phyloP scores from a whole-genome alignment of 208 protist species.

The Plasmodiophora brassicae region DNA sequence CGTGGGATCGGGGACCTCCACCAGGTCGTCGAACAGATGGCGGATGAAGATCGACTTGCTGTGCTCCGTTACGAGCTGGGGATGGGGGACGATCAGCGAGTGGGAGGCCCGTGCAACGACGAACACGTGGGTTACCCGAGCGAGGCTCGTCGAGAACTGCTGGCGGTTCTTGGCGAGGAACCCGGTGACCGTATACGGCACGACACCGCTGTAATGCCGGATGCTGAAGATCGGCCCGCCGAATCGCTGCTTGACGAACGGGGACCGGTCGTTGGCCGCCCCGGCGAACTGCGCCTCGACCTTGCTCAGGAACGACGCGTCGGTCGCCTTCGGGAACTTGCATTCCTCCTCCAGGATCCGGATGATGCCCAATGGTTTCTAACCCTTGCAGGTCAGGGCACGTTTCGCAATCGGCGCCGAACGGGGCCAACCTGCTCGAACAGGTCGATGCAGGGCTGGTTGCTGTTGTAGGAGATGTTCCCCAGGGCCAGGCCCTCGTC shows the following conservation, averaged over 20 bases:
- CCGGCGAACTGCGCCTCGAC: not conserved
- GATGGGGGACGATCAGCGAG: too few relatives aligned
- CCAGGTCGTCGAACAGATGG: constrained; percentile 22
- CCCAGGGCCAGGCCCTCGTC: not conserved
- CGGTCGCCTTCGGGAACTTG: not conserved
- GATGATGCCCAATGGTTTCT: not conserved
- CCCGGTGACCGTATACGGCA: constrained; percentile 44
- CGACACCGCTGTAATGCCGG: constrained; percentile 53
- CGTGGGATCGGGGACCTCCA: not conserved
- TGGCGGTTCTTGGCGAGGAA: constrained; percentile 54
- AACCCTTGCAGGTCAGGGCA: not conserved
- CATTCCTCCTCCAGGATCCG: constrained; percentile 1
- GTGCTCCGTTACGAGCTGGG: too few relatives aligned
- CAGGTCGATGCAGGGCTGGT: constrained; percentile 14
- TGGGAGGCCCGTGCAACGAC: too few relatives aligned
- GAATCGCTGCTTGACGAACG: not conserved
- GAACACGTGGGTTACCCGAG: not conserved
- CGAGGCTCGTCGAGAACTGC: not conserved
- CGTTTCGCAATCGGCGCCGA: not conserved
- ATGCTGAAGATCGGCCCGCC: constrained; percentile 35
- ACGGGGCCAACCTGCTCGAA: not conserved
- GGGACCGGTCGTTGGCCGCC: not conserved
- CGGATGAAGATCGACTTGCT: not conserved
- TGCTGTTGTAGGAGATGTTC: not conserved
- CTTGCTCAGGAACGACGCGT: not conserved